Evolutionary conservation across 1,139 yeast species (phyloP).

Genomic region (Lodderomyces elongisporus): DNA sequence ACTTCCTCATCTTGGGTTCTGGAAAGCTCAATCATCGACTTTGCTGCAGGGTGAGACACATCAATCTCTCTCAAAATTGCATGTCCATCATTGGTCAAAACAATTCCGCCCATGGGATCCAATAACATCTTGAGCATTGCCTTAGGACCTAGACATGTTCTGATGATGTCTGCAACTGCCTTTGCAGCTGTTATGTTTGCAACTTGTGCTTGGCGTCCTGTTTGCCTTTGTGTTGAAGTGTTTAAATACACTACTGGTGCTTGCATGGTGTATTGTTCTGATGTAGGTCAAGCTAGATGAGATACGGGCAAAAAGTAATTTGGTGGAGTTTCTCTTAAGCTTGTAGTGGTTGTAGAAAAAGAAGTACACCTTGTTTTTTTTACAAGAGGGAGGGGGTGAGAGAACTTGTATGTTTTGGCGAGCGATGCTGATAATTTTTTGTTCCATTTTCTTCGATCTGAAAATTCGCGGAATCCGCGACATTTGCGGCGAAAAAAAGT

Average conservation of each 20-base stretch:
- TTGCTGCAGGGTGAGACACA: conserved; percentile 97
- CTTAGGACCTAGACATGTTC: conserved; percentile 98
- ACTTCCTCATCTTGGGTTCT: conserved; percentile 99
- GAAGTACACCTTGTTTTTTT: too few relatives aligned
- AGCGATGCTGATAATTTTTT: too few relatives aligned
- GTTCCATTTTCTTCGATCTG: too few relatives aligned
- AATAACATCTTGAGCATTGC: conserved; percentile 98
- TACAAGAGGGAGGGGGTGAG: too few relatives aligned
- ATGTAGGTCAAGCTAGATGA: conserved; percentile 2
- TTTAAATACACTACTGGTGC: conserved; percentile 53
- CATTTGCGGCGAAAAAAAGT: too few relatives aligned
- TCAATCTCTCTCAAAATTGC: conserved; percentile 87
- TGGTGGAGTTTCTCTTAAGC: too few relatives aligned
- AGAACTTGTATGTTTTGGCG: too few relatives aligned
- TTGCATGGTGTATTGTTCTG: conserved; percentile 38
- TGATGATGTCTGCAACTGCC: conserved; percentile 94
- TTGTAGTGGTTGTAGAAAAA: too few relatives aligned
- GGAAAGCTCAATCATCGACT: conserved; percentile 94
- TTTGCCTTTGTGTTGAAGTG: conserved; percentile 88
- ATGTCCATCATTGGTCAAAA: conserved; percentile 96
- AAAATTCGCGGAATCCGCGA: too few relatives aligned
- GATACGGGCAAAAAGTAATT: too few relatives aligned
- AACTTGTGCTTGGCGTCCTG: conserved; percentile 95
- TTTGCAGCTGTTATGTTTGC: conserved; percentile 98
- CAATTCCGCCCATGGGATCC: conserved; percentile 99